Evolutionary conservation across 768 basidiomycete genomes (phyloP).

Genomic region (Collybia sp.): DNA sequence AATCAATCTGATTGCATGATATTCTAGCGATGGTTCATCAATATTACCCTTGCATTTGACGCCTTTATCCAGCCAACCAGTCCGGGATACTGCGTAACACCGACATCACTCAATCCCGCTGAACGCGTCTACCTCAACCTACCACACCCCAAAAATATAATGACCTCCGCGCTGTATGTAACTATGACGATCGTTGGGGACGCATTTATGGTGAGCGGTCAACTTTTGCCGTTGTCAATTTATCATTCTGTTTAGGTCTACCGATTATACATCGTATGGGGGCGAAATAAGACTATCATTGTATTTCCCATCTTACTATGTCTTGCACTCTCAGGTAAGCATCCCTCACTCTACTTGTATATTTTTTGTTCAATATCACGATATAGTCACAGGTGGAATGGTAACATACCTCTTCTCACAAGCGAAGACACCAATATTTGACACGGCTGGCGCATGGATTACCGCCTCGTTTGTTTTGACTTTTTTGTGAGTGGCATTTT

Average conservation of each 20-base stretch:
- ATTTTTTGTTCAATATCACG: no score
- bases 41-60: slow-evolving; percentile 3
- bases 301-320: slow-evolving; percentile 7
- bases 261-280: slow-evolving; percentile 10
- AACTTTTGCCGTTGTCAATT: background rate
- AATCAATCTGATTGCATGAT: no score
- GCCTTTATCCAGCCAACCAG: slow-evolving; percentile 7
- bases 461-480: slow-evolving; percentile 13
- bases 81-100: slow-evolving; percentile 5
- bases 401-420: slow-evolving; percentile 14
- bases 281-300: slow-evolving; percentile 5
- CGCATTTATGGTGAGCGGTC: slow-evolving; percentile 8
- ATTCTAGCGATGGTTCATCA: no score
- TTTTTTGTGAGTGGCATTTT: slow-evolving; percentile 10
- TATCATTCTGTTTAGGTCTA: slow-evolving; percentile 3
- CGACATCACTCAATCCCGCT: slow-evolving; percentile 6
- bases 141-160: slow-evolving; percentile 5
- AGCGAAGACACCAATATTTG: slow-evolving; percentile 14
- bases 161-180: slow-evolving; percentile 8
- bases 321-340: slow-evolving; percentile 2
- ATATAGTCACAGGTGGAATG: slow-evolving; percentile 9
- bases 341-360: no score
- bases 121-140: slow-evolving; percentile 9
- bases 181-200: slow-evolving; percentile 9
- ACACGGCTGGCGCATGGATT: slow-evolving; percentile 15